phyloP scores from a whole-genome alignment of 331 rosid species.

The Pyrus hybrid region DNA sequence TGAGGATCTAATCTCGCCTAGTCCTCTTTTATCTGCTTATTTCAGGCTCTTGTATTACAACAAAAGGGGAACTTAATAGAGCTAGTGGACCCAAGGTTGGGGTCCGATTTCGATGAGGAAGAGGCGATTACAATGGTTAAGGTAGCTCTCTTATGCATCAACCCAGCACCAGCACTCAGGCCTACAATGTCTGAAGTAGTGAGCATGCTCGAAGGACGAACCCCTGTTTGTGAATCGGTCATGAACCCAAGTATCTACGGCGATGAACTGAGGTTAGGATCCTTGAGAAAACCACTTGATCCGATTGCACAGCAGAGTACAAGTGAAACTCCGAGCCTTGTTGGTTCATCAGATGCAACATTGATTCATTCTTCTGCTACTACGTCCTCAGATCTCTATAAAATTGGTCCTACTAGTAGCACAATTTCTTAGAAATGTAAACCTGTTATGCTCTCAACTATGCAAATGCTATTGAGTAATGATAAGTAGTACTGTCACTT shows the following conservation, averaged over 20 bases:
- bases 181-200: constrained; percentile 24
- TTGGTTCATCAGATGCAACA: not conserved
- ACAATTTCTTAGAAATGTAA: not conserved
- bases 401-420: not conserved
- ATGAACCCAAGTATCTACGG: constrained; percentile 12
- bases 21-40: not conserved
- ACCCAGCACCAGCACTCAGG: constrained; percentile 30
- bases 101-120: constrained; percentile 5
- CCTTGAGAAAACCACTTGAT: constrained; percentile 12
- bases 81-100: constrained; percentile 23
- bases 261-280: constrained; percentile 1
- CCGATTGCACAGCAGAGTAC: not conserved
- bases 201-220: constrained; percentile 26
- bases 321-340: not conserved
- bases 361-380: not conserved
- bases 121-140: constrained; percentile 25
- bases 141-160: constrained; percentile 28
- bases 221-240: not conserved
- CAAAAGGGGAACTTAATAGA: constrained; percentile 23
- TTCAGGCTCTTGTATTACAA: constrained; percentile 23
- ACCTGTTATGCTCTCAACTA: not conserved
- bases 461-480: not conserved
- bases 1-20: too few species aligned
- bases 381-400: not conserved
- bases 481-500: not conserved